A percentile compares a stretch with the other conserved stretches of the same genome.
phyloP scores from a whole-genome alignment of 345 rosid species.

The Camelina sativa region DNA sequence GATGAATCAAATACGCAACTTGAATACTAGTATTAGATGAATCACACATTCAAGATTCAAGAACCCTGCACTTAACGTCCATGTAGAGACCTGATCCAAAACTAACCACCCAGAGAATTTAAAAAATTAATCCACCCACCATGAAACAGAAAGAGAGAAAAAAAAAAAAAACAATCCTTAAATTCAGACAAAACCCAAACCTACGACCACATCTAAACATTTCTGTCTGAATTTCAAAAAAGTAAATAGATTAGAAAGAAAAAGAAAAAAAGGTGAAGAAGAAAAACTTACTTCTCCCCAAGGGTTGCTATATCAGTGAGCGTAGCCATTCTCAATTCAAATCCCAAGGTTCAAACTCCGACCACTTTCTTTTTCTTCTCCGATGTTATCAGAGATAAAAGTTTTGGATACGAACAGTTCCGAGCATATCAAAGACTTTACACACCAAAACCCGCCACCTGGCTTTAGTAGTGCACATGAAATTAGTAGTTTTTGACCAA shows the following conservation, averaged over 20 bases:
- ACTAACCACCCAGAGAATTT: not conserved
- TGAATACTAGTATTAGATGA: slow-evolving; percentile 15
- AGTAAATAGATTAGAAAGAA: not conserved
- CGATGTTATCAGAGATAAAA: slow-evolving; percentile 28
- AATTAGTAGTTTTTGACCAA: slow-evolving; percentile 7
- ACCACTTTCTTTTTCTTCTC: not conserved
- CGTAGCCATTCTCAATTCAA: slow-evolving; percentile 38
- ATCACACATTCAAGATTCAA: slow-evolving; percentile 6
- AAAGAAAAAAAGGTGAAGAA: not conserved
- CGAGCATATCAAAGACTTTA: slow-evolving; percentile 16
- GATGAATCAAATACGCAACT: slow-evolving; percentile 8
- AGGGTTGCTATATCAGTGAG: slow-evolving; percentile 35
- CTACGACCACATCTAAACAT: slow-evolving; percentile 17
- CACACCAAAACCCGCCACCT: slow-evolving; percentile 37
- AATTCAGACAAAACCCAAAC: slow-evolving; percentile 25
- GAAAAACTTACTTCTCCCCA: slow-evolving; percentile 35
- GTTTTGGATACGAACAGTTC: slow-evolving; percentile 4
- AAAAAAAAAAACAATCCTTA: slow-evolving; percentile 10
- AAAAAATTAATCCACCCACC: slow-evolving; percentile 10
- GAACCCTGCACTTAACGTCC: not conserved
- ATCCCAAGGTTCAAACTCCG: slow-evolving; percentile 12
- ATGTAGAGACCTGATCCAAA: slow-evolving; percentile 26
- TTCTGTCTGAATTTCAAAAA: slow-evolving; percentile 13
- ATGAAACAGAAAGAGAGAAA: not conserved
- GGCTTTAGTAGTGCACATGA: slow-evolving; percentile 19